These are phyloP conservation scores for Aspergillus neoniger DNA, from an alignment of 2,329 filamentous ascomycete species.

Conservation along the genomic window DNA sequence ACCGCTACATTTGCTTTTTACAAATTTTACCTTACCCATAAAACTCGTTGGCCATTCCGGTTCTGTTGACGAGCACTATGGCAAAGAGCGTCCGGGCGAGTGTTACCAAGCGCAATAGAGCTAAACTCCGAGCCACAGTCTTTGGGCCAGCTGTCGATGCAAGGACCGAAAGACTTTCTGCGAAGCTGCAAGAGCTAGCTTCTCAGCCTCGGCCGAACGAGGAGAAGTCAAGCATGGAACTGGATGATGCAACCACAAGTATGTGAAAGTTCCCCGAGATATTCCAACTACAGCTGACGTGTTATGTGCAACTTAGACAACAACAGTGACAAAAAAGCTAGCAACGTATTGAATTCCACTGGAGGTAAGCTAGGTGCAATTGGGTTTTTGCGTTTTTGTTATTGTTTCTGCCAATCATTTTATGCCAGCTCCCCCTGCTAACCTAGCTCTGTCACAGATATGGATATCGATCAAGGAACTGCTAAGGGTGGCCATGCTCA, in stretches of 20 bases:
- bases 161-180: conserved; percentile 78
- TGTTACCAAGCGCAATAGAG: conserved; percentile 78
- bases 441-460: conserved; percentile 31
- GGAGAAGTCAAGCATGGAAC: conserved; percentile 42
- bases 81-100: conserved; percentile 84
- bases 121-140: conserved; percentile 74
- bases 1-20: neutral
- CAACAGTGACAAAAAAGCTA: conserved; percentile 17
- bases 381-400: neutral
- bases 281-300: conserved; percentile 10
- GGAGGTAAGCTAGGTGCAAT: conserved; percentile 25
- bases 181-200: conserved; percentile 80
- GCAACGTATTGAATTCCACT: conserved; percentile 17
- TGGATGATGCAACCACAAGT: conserved; percentile 28
- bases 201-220: conserved; percentile 69
- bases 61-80: conserved; percentile 60
- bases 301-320: conserved; percentile 15
- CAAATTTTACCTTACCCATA: conserved; percentile 6
- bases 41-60: neutral
- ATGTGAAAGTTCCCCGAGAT: conserved; percentile 16
- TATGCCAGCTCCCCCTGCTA: neutral
- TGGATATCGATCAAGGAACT: conserved; percentile 42
- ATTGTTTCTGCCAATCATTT: neutral
- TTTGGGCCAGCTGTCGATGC: conserved; percentile 82
- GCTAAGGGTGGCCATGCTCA: conserved; percentile 24